These are phyloP conservation scores for Gloeostereum incarnatum DNA, from an alignment of 768 basidiomycete genomes.

Conservation along the genomic window DNA sequence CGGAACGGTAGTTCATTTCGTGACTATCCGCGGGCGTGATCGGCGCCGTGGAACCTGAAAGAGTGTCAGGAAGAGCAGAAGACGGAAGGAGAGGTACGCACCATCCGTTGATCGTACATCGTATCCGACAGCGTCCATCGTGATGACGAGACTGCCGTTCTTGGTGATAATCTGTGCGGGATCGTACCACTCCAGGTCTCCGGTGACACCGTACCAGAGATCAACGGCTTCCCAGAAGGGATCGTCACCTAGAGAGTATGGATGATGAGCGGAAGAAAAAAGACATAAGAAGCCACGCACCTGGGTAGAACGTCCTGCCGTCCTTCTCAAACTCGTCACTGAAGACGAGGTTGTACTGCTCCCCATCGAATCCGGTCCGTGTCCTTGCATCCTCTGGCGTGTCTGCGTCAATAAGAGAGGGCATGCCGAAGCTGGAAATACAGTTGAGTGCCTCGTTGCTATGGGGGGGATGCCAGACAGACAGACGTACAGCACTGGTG, in stretches of 20 bases:
- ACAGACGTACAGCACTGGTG: slow-evolving; percentile 40
- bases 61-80: not conserved
- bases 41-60: slow-evolving; percentile 31
- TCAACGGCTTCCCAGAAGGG: slow-evolving; percentile 67
- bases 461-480: too few species aligned
- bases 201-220: slow-evolving; percentile 65
- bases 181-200: slow-evolving; percentile 72
- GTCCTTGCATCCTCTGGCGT: slow-evolving; percentile 54
- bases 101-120: slow-evolving; percentile 7
- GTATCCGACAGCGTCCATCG: slow-evolving; percentile 46
- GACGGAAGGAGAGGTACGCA: not conserved
- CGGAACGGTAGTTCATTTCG: slow-evolving; percentile 52
- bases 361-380: slow-evolving; percentile 65
- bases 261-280: not conserved
- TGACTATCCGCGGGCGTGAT: slow-evolving; percentile 43
- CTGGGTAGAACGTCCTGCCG: slow-evolving; percentile 55
- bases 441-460: too few species aligned
- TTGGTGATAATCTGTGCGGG: slow-evolving; percentile 56
- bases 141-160: slow-evolving; percentile 59
- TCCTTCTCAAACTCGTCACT: slow-evolving; percentile 69
- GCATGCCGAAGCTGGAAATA: slow-evolving; percentile 1
- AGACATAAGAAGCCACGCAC: slow-evolving; percentile 9
- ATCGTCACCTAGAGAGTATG: slow-evolving; percentile 37
- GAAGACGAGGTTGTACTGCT: slow-evolving; percentile 61
- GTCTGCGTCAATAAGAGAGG: slow-evolving; percentile 49